phyloP scores from a whole-genome alignment of 225 moss, liverwort and hornwort species.

The Antitrichia curtipendula region DNA sequence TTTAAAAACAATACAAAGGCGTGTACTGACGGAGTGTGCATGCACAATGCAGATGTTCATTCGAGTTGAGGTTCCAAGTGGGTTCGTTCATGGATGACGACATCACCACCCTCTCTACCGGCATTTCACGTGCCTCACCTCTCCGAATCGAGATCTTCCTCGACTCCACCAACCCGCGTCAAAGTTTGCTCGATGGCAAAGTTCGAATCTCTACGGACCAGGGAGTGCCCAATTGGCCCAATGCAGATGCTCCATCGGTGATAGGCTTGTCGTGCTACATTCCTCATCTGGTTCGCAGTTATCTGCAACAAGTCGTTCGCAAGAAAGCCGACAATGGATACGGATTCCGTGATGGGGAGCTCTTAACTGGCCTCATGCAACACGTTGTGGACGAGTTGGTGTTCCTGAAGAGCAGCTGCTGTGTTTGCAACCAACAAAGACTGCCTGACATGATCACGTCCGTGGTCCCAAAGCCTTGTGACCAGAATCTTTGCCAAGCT shows the following conservation, averaged over 20 bases:
- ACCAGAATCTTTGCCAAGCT: slow-evolving; percentile 21
- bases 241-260: background rate
- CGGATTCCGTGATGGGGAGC: background rate
- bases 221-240: background rate
- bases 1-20: background rate
- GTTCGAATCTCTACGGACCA: slow-evolving; percentile 19
- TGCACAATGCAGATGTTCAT: slow-evolving; percentile 13
- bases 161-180: slow-evolving; percentile 1
- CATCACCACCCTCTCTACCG: slow-evolving; percentile 23
- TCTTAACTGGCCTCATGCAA: slow-evolving; percentile 26
- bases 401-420: slow-evolving; percentile 9
- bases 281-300: slow-evolving; percentile 25
- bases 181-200: slow-evolving; percentile 11
- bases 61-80: slow-evolving; percentile 31
- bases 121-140: slow-evolving; percentile 14
- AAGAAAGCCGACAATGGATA: background rate
- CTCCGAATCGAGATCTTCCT: slow-evolving; percentile 33
- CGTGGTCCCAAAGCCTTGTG: slow-evolving; percentile 20
- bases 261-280: slow-evolving; percentile 29
- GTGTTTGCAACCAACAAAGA: background rate
- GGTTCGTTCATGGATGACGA: slow-evolving; percentile 41
- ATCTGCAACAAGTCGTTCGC: background rate
- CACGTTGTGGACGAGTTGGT: slow-evolving; percentile 10
- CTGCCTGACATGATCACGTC: background rate
- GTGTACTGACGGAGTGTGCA: background rate